Evolutionary conservation across 371 early-diverging fungal genomes (phyloP).

Genomic region (Thermomucor indicae-seudaticae): DNA sequence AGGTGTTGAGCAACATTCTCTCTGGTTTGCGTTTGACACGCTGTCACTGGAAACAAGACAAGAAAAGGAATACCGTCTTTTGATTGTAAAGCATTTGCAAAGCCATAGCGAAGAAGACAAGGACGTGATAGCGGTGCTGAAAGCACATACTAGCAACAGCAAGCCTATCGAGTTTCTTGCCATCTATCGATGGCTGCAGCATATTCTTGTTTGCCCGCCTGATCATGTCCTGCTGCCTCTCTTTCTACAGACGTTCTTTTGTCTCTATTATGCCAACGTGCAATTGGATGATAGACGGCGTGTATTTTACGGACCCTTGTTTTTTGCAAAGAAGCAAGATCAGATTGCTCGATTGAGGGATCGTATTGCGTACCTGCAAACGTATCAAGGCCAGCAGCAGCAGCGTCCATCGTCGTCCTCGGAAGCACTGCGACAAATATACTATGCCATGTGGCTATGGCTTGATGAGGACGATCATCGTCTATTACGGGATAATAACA

Average conservation of each 20-base stretch:
- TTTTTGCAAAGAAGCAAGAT: conserved; percentile 45
- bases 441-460: conserved; percentile 64
- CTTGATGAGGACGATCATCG: conserved; percentile 42
- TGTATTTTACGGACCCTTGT: conserved; percentile 46
- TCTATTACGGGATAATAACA: conserved; percentile 23
- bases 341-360: conserved; percentile 43
- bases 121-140: conserved; percentile 31
- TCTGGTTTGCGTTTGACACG: conserved; percentile 61
- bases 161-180: conserved; percentile 52
- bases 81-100: conserved; percentile 30
- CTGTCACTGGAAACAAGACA: conserved; percentile 48
- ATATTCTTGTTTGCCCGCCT: conserved; percentile 42
- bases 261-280: conserved; percentile 52
- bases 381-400: conserved; percentile 41
- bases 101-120: conserved; percentile 9
- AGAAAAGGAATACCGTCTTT: conserved; percentile 40
- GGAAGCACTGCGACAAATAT: conserved; percentile 40
- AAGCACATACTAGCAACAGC: conserved; percentile 14
- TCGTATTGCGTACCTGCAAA: conserved; percentile 39
- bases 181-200: conserved; percentile 60
- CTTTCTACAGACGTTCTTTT: conserved; percentile 62
- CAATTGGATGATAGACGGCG: conserved; percentile 9
- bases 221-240: conserved; percentile 53
- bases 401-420: conserved; percentile 9
- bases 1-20: conserved; percentile 34